Evolutionary conservation across 257 asterid genomes (phyloP).

Genomic region (Fraxinus quadrangulata): DNA sequence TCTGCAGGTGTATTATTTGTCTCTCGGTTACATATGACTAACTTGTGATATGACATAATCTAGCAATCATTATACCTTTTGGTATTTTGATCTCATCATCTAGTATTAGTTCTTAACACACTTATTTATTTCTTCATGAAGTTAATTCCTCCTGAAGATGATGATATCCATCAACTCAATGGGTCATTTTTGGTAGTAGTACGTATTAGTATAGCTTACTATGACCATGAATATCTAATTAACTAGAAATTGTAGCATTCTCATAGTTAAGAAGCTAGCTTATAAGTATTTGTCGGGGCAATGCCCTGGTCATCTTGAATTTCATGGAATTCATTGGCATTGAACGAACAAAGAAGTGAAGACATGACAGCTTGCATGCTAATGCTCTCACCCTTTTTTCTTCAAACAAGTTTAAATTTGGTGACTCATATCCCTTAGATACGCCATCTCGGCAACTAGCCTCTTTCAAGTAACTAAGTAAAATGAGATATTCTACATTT

Average conservation of each 20-base stretch:
- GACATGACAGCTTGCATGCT: constrained; percentile 1
- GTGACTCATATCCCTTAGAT: background rate
- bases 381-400: background rate
- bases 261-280: background rate
- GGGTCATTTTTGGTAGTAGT: background rate
- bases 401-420: background rate
- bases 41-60: constrained; percentile 11
- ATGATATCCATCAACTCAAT: constrained; percentile 2
- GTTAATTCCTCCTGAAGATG: constrained; percentile 1
- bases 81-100: constrained; percentile 17
- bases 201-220: background rate
- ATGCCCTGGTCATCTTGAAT: background rate
- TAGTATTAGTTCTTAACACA: background rate
- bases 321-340: background rate
- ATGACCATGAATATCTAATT: background rate
- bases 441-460: background rate
- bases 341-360: background rate
- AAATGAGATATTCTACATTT: background rate
- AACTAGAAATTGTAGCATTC: constrained; percentile 2
- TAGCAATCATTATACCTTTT: constrained; percentile 8
- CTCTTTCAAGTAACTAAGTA: constrained; percentile 3
- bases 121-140: constrained; percentile 8
- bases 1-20: constrained; percentile 52
- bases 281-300: background rate
- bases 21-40: background rate